Conservation (phyloP, 306 rosid genomes). For the Cucurbita pepo region DNA sequence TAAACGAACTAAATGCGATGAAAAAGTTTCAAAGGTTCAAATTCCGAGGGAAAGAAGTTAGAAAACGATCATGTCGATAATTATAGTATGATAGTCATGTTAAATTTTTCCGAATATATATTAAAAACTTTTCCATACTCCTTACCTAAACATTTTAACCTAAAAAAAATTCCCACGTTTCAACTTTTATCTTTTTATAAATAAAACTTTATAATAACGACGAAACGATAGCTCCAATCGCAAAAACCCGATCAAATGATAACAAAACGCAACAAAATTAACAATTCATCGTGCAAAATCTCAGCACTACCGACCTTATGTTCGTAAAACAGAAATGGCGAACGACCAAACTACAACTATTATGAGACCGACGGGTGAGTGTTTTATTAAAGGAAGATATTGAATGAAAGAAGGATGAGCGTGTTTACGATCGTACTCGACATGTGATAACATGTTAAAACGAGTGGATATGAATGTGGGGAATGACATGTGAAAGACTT, state of each 20-base stretch:
- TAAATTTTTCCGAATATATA: background rate
- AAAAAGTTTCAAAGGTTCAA: background rate
- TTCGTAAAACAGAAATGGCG: background rate
- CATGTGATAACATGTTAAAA: slow-evolving; percentile 20
- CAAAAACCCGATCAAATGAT: background rate
- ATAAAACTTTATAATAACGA: background rate
- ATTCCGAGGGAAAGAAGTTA: background rate
- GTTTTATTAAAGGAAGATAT: background rate
- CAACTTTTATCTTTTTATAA: background rate
- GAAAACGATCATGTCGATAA: background rate
- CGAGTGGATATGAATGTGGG: background rate
- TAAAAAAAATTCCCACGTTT: too few species aligned
- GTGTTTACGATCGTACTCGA: background rate
- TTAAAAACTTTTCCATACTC: background rate
- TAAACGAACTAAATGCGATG: background rate
- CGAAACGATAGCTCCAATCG: background rate
- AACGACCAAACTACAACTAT: background rate
- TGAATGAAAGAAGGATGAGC: background rate
- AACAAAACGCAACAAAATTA: background rate
- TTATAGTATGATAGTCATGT: background rate
- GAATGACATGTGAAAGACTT: background rate
- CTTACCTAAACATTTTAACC: background rate
- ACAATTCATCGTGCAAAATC: background rate
- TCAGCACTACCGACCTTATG: background rate
- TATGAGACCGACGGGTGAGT: background rate